These are phyloP conservation scores for Candida koratica DNA, from an alignment of 805 yeast species.

Conservation along the genomic window DNA sequence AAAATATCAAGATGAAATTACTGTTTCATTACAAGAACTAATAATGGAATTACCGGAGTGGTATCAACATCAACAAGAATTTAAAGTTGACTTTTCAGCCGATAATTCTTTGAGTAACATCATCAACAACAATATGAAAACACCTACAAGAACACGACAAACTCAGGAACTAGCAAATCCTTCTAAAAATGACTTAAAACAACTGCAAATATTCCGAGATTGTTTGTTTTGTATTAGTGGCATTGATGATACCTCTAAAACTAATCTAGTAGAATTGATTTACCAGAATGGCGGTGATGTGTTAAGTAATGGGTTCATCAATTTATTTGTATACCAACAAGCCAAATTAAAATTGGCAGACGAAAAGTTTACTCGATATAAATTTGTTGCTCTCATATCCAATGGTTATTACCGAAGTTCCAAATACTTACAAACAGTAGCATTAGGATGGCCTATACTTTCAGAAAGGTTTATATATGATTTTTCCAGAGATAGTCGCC, in stretches of 20 bases:
- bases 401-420: conserved; percentile 58
- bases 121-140: conserved; percentile 11
- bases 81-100: conserved; percentile 18
- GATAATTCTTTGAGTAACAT: conserved; percentile 13
- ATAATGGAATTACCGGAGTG: conserved; percentile 40
- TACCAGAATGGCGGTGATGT: conserved; percentile 23
- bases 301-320: conserved; percentile 33
- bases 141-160: conserved; percentile 14
- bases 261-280: conserved; percentile 6
- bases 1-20: conserved; percentile 13
- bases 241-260: conserved; percentile 21
- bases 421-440: conserved; percentile 72
- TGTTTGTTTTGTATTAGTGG: conserved; percentile 35
- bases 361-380: conserved; percentile 18
- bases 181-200: background rate
- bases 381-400: conserved; percentile 66
- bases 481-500: conserved; percentile 27
- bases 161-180: conserved; percentile 9
- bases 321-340: conserved; percentile 19
- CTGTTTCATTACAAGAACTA: conserved; percentile 28
- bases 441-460: conserved; percentile 83
- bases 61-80: conserved; percentile 35
- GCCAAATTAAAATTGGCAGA: conserved; percentile 9
- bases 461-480: conserved; percentile 55
- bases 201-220: conserved; percentile 16